phyloP scores from a whole-genome alignment of 192 early-diverging fungal species.

The Oehlia diaphana region DNA sequence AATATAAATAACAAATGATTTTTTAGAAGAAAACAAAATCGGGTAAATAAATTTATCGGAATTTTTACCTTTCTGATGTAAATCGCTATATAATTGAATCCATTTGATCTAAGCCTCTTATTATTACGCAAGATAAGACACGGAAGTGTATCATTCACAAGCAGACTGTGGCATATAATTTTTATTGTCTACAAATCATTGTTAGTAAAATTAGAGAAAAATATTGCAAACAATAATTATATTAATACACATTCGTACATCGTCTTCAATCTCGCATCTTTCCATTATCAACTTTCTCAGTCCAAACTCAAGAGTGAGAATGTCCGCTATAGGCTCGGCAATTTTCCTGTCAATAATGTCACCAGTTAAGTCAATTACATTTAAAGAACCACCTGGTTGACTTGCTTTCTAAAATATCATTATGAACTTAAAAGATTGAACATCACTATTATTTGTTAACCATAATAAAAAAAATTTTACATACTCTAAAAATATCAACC shows the following conservation, averaged over 20 bases:
- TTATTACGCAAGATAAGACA: conserved; percentile 72
- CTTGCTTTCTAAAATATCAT: not conserved
- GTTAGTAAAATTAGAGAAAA: conserved; percentile 1
- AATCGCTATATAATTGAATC: conserved; percentile 72
- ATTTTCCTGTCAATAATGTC: conserved; percentile 54
- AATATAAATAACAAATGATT: not conserved
- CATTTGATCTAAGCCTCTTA: conserved; percentile 63
- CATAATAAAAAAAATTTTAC: not conserved
- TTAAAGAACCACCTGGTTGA: not conserved
- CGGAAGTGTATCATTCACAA: conserved; percentile 65
- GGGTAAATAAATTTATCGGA: not conserved
- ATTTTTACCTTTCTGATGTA: conserved; percentile 64
- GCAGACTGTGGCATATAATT: conserved; percentile 68
- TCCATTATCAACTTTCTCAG: conserved; percentile 64
- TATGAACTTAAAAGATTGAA: not conserved
- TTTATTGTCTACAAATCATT: conserved; percentile 49
- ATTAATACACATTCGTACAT: conserved; percentile 41
- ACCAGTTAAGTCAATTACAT: conserved; percentile 27
- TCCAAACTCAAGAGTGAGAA: conserved; percentile 76
- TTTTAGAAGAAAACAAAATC: too few species aligned
- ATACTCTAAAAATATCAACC: conserved; percentile 34
- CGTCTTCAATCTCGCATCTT: conserved; percentile 73
- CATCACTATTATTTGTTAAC: not conserved
- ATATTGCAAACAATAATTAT: not conserved
- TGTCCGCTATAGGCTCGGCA: conserved; percentile 71